phyloP scores from a whole-genome alignment of 371 early-diverging fungal species.

The Nematocida sp. region DNA sequence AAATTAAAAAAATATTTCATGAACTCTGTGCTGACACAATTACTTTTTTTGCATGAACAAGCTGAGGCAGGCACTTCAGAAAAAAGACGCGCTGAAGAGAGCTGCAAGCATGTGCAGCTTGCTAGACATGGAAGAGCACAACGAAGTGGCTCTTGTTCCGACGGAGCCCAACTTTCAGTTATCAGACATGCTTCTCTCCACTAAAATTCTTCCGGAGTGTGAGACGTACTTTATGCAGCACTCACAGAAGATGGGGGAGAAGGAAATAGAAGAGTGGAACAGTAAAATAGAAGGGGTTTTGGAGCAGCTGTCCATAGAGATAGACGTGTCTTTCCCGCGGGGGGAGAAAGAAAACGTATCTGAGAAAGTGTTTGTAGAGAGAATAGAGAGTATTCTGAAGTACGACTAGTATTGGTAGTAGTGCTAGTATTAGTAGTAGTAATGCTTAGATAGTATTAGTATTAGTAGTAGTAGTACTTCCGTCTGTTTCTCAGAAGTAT shows the following conservation, averaged over 20 bases:
- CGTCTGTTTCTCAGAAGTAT: no score
- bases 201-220: constrained; percentile 45
- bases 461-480: no score
- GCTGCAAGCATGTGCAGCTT: constrained; percentile 9
- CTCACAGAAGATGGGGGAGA: neutral
- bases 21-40: no score
- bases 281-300: constrained; percentile 32
- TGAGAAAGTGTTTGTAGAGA: neutral
- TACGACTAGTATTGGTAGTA: no score
- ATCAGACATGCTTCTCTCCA: constrained; percentile 57
- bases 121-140: constrained; percentile 26
- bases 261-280: constrained; percentile 37
- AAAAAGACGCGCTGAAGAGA: constrained; percentile 27
- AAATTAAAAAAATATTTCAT: constrained; percentile 48
- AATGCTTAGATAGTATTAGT: no score
- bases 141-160: constrained; percentile 51
- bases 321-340: neutral
- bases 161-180: constrained; percentile 58
- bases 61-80: neutral
- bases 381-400: neutral
- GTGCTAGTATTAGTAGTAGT: no score
- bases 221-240: constrained; percentile 46
- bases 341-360: neutral
- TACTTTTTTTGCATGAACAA: constrained; percentile 35
- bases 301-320: constrained; percentile 28